phyloP scores from a whole-genome alignment of 73 alveolate species.

The Uronychia binucleata region DNA sequence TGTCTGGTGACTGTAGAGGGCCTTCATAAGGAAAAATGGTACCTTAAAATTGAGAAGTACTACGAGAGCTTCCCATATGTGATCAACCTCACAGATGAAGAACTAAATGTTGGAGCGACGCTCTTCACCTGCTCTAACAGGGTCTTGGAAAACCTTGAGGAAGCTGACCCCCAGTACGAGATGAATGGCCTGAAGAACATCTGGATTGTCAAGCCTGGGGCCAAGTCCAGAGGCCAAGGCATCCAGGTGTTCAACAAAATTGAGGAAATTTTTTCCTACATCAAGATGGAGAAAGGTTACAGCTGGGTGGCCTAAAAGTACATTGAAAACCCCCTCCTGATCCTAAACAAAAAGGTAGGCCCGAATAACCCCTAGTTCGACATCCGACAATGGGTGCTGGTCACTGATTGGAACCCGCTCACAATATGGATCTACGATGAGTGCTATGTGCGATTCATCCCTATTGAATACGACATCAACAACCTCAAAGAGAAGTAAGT shows the following conservation, averaged over 20 bases:
- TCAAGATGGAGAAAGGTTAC: constrained; percentile 12
- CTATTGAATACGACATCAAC: constrained; percentile 57
- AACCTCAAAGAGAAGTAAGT: constrained; percentile 55
- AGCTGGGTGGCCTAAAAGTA: constrained; percentile 57
- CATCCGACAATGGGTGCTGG: constrained; percentile 77
- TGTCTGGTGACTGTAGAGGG: too few species aligned
- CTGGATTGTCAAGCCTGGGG: constrained; percentile 87
- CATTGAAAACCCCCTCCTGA: constrained; percentile 71
- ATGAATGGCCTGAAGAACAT: constrained; percentile 68
- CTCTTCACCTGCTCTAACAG: too few species aligned
- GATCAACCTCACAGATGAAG: too few species aligned
- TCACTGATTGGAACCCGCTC: constrained; percentile 85
- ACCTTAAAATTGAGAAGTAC: too few species aligned
- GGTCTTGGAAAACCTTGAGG: constrained; percentile 15
- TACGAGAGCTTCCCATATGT: too few species aligned
- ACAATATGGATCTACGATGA: constrained; percentile 85
- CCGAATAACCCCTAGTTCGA: constrained; percentile 30
- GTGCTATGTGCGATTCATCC: constrained; percentile 83
- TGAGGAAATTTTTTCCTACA: constrained; percentile 60
- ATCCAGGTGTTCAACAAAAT: constrained; percentile 59
- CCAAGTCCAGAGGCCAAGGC: constrained; percentile 61
- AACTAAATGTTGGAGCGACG: too few species aligned
- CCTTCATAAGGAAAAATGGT: too few species aligned
- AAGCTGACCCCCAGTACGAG: constrained; percentile 35
- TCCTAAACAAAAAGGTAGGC: constrained; percentile 61